Percentiles rank a stretch among this genome's conserved stretches.
Conservation (phyloP, 257 asterid genomes). For the Solanum gandarillasii region DNA sequence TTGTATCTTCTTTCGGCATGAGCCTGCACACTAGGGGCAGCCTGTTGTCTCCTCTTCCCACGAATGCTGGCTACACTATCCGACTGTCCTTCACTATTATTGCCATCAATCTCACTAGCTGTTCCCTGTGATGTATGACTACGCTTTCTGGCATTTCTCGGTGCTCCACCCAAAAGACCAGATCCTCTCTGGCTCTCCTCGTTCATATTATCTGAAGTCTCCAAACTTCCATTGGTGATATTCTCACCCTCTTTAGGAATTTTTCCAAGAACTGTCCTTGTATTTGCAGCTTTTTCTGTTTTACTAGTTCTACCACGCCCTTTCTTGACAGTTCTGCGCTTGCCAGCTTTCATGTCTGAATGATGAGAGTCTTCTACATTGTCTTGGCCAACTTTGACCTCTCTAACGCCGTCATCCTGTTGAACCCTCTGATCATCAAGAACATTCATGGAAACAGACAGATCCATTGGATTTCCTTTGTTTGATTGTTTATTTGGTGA, state of each 20-base stretch:
- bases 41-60: slow-evolving; percentile 62
- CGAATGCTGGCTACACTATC: slow-evolving; percentile 51
- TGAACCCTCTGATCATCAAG: slow-evolving; percentile 35
- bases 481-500: slow-evolving; percentile 19
- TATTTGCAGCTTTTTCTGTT: slow-evolving; percentile 24
- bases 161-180: slow-evolving; percentile 22
- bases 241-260: slow-evolving; percentile 1
- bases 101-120: slow-evolving; percentile 38
- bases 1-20: slow-evolving; percentile 68
- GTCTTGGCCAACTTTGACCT: slow-evolving; percentile 34
- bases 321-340: slow-evolving; percentile 25
- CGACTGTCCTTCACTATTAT: slow-evolving; percentile 54
- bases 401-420: slow-evolving; percentile 31
- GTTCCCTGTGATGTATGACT: slow-evolving; percentile 41
- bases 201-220: slow-evolving; percentile 31
- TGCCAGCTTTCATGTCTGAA: slow-evolving; percentile 21
- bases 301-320: slow-evolving; percentile 27
- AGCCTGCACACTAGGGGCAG: slow-evolving; percentile 31
- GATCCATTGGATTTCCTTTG: slow-evolving; percentile 35
- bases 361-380: slow-evolving; percentile 33
- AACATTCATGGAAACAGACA: slow-evolving; percentile 39
- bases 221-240: slow-evolving; percentile 38
- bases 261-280: slow-evolving; percentile 8
- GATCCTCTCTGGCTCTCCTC: slow-evolving; percentile 56
- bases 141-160: slow-evolving; percentile 53